These are phyloP conservation scores for Rutstroemia sp. DNA, from an alignment of 2,329 filamentous ascomycete genomes.

Conservation along the genomic window DNA sequence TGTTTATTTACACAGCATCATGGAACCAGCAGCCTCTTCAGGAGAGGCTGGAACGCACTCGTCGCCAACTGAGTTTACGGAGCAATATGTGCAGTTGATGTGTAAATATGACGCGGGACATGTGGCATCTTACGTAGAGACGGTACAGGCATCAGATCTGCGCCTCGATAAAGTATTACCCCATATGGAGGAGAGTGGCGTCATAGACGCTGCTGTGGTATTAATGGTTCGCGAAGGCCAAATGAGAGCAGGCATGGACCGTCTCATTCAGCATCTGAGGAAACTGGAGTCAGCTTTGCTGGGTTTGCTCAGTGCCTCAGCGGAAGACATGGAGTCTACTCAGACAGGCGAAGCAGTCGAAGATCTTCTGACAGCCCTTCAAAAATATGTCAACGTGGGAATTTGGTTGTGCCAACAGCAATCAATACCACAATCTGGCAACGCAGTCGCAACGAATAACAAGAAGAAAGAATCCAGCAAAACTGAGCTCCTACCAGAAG, in stretches of 20 bases:
- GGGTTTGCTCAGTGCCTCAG: slow-evolving; percentile 59
- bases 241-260: slow-evolving; percentile 72
- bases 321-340: slow-evolving; percentile 46
- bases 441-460: slow-evolving; percentile 36
- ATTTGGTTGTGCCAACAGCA: slow-evolving; percentile 94
- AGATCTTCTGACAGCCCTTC: slow-evolving; percentile 67
- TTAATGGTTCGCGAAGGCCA: slow-evolving; percentile 86
- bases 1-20: slow-evolving; percentile 58
- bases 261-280: slow-evolving; percentile 72
- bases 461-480: slow-evolving; percentile 39
- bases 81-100: slow-evolving; percentile 85
- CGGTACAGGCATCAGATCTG: slow-evolving; percentile 69
- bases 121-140: slow-evolving; percentile 77
- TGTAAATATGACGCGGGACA: slow-evolving; percentile 76
- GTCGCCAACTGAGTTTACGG: slow-evolving; percentile 57
- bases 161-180: slow-evolving; percentile 74
- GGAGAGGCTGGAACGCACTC: slow-evolving; percentile 30
- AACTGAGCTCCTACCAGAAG: slow-evolving; percentile 43
- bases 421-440: slow-evolving; percentile 47
- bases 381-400: slow-evolving; percentile 87
- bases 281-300: slow-evolving; percentile 73
- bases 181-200: slow-evolving; percentile 80
- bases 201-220: slow-evolving; percentile 87
- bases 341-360: slow-evolving; percentile 57
- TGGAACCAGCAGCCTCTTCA: slow-evolving; percentile 51